Percentiles rank a stretch among this genome's conserved stretches.
phyloP scores from a whole-genome alignment of 2,329 filamentous ascomycete species.

The Laburnicola sp. region DNA sequence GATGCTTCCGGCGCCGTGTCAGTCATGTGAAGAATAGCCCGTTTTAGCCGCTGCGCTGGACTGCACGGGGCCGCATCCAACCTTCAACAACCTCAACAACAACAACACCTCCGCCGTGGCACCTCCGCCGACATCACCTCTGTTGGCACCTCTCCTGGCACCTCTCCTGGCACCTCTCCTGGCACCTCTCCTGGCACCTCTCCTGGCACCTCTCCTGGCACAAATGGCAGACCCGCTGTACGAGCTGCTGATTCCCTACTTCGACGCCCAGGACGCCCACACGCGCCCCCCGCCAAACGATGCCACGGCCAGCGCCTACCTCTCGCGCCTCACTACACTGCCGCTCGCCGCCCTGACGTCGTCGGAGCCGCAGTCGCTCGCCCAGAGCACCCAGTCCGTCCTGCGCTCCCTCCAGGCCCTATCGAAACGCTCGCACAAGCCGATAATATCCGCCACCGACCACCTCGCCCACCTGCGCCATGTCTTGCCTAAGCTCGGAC shows the following conservation, averaged over 20 bases:
- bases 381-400: constrained; percentile 77
- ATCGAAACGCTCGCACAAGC: constrained; percentile 84
- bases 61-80: too few relatives aligned
- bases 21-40: constrained; percentile 10
- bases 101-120: background rate
- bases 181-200: background rate
- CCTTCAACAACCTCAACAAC: too few relatives aligned
- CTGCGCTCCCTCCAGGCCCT: constrained; percentile 83
- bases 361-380: constrained; percentile 77
- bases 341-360: constrained; percentile 71
- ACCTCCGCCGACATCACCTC: background rate
- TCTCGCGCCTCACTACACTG: constrained; percentile 75
- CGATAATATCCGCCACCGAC: constrained; percentile 78
- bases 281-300: constrained; percentile 51
- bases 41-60: background rate
- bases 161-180: too few relatives aligned
- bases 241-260: constrained; percentile 69
- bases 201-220: too few relatives aligned
- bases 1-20: constrained; percentile 5
- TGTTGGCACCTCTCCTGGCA: too few relatives aligned
- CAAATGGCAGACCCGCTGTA: constrained; percentile 65
- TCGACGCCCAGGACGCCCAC: constrained; percentile 46
- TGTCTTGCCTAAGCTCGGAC: constrained; percentile 71
- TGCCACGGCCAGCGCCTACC: constrained; percentile 67
- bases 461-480: constrained; percentile 73